phyloP scores from a whole-genome alignment of 805 yeast species.

The Yarrowia alimentaria region DNA sequence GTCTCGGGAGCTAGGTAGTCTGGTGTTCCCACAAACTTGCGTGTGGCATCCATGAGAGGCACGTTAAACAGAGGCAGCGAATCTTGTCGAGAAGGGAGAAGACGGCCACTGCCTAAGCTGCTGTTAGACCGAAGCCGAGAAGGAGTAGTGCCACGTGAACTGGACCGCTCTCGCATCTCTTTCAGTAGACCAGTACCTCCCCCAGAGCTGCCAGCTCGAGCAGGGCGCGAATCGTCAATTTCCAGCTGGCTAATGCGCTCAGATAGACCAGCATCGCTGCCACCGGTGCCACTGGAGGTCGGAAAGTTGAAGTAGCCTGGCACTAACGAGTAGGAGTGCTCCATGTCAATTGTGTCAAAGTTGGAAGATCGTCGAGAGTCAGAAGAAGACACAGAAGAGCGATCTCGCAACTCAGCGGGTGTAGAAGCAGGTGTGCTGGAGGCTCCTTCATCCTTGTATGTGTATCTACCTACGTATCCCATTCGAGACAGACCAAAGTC shows the following conservation, averaged over 20 bases:
- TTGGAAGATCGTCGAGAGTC: constrained; percentile 25
- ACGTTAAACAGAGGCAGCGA: constrained; percentile 45
- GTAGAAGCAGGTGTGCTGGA: no score
- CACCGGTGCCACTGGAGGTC: constrained; percentile 19
- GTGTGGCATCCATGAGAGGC: constrained; percentile 63
- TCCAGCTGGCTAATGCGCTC: no score
- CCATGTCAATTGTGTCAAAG: constrained; percentile 24
- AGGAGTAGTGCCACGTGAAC: constrained; percentile 2
- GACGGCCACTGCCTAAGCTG: no score
- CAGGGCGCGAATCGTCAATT: no score
- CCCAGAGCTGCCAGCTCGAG: no score
- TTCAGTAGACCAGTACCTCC: background rate
- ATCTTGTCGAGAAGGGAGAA: constrained; percentile 3
- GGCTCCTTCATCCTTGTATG: no score
- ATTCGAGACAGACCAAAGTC: constrained; percentile 92
- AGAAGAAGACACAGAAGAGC: constrained; percentile 11
- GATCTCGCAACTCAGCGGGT: constrained; percentile 15
- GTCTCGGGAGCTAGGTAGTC: constrained; percentile 98
- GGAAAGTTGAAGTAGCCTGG: constrained; percentile 26
- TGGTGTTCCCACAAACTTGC: constrained; percentile 91
- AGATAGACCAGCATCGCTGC: constrained; percentile 5
- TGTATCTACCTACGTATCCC: constrained; percentile 81
- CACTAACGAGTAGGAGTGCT: constrained; percentile 8
- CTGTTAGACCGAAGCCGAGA: background rate
- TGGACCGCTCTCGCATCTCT: constrained; percentile 7